A percentile compares a stretch with the other conserved stretches of the same genome.
Conservation (phyloP, 352 stramenopile species). For the Plasmopara viticola region DNA sequence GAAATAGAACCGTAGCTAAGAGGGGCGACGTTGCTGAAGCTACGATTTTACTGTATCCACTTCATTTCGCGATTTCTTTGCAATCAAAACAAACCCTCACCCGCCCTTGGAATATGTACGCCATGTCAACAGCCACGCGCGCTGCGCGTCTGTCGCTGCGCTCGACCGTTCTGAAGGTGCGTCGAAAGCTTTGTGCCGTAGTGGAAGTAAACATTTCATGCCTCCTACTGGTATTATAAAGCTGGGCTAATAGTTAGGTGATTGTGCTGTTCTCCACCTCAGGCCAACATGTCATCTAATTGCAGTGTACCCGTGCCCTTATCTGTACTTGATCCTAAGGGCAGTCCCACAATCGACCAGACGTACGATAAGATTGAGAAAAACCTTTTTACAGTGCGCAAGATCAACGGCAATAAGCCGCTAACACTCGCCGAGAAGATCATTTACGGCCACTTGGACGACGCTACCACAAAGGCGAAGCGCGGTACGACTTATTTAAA, state of each 20-base stretch:
- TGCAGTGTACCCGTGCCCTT: constrained; percentile 74
- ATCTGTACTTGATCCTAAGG: constrained; percentile 86
- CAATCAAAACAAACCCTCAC: constrained; percentile 27
- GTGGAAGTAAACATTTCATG: background rate
- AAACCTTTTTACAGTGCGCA: constrained; percentile 85
- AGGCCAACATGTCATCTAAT: constrained; percentile 68
- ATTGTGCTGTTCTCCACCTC: constrained; percentile 2
- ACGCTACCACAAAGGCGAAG: constrained; percentile 73
- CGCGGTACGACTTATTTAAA: constrained; percentile 91
- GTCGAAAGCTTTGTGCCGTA: constrained; percentile 1
- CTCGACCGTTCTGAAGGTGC: constrained; percentile 55
- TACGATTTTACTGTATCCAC: constrained; percentile 14
- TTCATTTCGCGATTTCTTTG: constrained; percentile 79
- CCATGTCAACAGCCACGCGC: constrained; percentile 51
- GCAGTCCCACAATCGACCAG: constrained; percentile 89
- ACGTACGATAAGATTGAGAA: constrained; percentile 91
- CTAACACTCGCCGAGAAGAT: constrained; percentile 93
- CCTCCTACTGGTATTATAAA: too few species aligned
- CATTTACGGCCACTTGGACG: constrained; percentile 91
- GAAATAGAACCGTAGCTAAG: background rate
- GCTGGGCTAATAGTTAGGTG: constrained; percentile 11
- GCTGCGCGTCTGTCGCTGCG: constrained; percentile 62
- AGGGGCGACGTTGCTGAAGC: constrained; percentile 13
- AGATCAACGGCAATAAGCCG: constrained; percentile 84
- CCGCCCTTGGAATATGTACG: constrained; percentile 37